Conservation (phyloP, 2,329 filamentous ascomycete species). For the Paraphoma sp. region DNA sequence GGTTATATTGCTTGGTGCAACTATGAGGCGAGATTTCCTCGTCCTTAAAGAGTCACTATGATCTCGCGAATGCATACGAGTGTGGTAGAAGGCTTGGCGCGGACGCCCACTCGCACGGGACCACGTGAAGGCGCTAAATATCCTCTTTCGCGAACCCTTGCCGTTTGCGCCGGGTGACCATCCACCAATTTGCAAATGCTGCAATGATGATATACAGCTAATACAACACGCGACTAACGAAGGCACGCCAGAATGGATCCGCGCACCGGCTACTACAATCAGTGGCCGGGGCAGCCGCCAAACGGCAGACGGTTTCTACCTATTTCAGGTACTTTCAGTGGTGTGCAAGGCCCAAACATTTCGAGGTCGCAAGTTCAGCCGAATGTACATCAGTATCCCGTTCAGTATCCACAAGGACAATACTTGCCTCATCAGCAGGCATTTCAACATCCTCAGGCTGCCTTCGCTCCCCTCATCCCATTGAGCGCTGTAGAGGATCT, state of each 20-base stretch:
- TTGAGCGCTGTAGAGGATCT: conserved; percentile 29
- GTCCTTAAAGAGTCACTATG: no score
- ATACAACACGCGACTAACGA: conserved; percentile 16
- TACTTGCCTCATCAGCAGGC: conserved; percentile 25
- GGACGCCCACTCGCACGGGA: conserved; percentile 3
- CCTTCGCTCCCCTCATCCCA: conserved; percentile 29
- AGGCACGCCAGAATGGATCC: conserved; percentile 27
- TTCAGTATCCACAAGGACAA: conserved; percentile 18
- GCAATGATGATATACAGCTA: conserved; percentile 26
- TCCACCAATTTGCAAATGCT: conserved; percentile 12
- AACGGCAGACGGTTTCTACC: conserved; percentile 28
- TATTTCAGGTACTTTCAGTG: conserved; percentile 25
- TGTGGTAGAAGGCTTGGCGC: neutral
- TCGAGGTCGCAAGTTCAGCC: conserved; percentile 13
- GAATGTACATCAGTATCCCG: conserved; percentile 19
- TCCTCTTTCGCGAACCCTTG: conserved; percentile 1
- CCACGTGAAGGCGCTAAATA: conserved; percentile 5
- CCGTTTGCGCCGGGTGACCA: conserved; percentile 10
- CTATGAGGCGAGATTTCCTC: no score
- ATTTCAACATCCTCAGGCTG: conserved; percentile 21
- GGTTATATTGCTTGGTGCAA: no score
- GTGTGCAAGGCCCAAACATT: conserved; percentile 15
- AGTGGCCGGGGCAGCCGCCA: conserved; percentile 27
- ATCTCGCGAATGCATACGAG: neutral
- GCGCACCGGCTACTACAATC: conserved; percentile 25